Evolutionary conservation across 23 red algal species (phyloP).

Genomic region (Gracilaria gracilis): DNA sequence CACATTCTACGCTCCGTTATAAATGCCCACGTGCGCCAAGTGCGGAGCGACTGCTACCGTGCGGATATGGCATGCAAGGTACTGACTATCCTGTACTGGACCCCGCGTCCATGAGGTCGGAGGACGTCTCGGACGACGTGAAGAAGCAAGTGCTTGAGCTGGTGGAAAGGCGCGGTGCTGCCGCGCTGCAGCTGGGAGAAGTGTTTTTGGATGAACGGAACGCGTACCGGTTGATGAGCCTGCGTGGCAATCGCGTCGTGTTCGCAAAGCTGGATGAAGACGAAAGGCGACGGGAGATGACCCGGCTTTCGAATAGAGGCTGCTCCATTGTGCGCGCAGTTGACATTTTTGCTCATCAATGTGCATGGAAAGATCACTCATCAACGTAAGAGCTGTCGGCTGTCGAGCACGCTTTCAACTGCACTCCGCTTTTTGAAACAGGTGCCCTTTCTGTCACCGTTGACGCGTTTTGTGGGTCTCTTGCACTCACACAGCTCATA

Average conservation of each 20-base stretch:
- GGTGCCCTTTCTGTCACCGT: too few relatives aligned
- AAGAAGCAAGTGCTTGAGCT: background rate
- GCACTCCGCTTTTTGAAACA: too few relatives aligned
- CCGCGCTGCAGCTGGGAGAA: background rate
- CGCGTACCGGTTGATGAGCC: background rate
- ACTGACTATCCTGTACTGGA: slow-evolving; percentile 10
- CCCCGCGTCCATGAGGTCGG: background rate
- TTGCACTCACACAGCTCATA: too few relatives aligned
- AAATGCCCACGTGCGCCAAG: slow-evolving; percentile 28
- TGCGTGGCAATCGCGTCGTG: background rate
- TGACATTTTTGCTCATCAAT: background rate
- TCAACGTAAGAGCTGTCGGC: too few relatives aligned
- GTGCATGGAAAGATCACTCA: background rate
- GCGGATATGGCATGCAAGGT: slow-evolving; percentile 42
- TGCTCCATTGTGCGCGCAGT: background rate
- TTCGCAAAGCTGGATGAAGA: slow-evolving; percentile 27
- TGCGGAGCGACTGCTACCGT: background rate
- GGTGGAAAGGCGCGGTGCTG: background rate
- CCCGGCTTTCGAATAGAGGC: background rate
- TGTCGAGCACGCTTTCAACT: background rate
- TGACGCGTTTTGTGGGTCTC: too few relatives aligned
- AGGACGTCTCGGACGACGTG: slow-evolving; percentile 1
- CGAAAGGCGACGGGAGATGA: background rate
- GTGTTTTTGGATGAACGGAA: background rate
- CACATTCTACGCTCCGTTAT: background rate